These are phyloP conservation scores for Kodamaea neixiangensis DNA, from an alignment of 805 yeast species.

Conservation along the genomic window DNA sequence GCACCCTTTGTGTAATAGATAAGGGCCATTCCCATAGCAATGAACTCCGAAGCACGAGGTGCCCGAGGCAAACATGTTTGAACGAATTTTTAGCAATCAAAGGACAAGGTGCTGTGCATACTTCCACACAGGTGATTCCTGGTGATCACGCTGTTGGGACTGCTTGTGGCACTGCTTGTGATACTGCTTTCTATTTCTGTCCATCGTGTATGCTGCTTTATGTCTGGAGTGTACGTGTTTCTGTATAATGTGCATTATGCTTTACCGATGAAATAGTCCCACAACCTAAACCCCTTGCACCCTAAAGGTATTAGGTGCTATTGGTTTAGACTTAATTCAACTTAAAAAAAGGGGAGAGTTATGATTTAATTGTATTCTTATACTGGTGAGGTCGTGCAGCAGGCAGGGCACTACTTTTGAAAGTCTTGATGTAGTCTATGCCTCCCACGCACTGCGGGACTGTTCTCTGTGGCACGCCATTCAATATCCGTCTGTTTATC, in stretches of 20 bases:
- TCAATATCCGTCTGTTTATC: slow-evolving; percentile 52
- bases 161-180: too few species aligned
- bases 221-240: neutral
- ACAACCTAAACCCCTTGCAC: too few species aligned
- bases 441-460: slow-evolving; percentile 80
- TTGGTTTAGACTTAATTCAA: neutral
- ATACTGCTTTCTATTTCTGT: too few species aligned
- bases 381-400: neutral
- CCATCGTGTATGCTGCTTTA: too few species aligned
- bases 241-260: neutral
- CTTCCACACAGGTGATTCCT: neutral
- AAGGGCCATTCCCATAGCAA: neutral
- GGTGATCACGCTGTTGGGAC: too few species aligned
- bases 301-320: neutral
- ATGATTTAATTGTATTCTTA: too few species aligned
- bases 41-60: neutral
- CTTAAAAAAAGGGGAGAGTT: neutral
- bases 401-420: slow-evolving; percentile 8
- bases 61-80: neutral
- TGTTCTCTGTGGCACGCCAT: slow-evolving; percentile 59
- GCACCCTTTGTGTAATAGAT: neutral
- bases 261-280: too few species aligned
- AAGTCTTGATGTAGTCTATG: slow-evolving; percentile 55
- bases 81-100: neutral
- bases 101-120: neutral